Conservation (phyloP, 2,329 filamentous ascomycete genomes). For the Rhynchosporium graminicola region DNA sequence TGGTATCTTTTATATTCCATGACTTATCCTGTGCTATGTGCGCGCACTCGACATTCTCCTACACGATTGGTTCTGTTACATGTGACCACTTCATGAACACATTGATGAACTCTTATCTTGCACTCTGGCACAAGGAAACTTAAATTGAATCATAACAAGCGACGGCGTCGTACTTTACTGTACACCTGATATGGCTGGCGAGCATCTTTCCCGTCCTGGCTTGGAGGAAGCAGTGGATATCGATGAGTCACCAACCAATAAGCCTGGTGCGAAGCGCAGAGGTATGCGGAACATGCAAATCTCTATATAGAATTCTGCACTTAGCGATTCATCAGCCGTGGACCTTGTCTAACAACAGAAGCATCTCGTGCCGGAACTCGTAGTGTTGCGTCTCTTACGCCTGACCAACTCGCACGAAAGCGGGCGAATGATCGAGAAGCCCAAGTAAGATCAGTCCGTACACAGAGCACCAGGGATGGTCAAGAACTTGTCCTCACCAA, state of each 20-base stretch:
- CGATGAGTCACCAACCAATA: conserved; percentile 16
- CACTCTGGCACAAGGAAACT: neutral
- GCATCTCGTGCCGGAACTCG: conserved; percentile 55
- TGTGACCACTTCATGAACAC: neutral
- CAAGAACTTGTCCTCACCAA: neutral
- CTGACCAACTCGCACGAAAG: conserved; percentile 85
- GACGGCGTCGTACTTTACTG: neutral
- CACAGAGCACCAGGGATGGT: conserved; percentile 55
- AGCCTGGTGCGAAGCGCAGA: conserved; percentile 33
- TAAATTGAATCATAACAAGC: neutral
- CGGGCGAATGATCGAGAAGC: conserved; percentile 89
- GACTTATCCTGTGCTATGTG: neutral
- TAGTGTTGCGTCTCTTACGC: conserved; percentile 83
- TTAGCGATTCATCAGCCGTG: too few relatives aligned
- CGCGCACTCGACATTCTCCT: neutral
- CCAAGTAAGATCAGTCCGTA: conserved; percentile 48
- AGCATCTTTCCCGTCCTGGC: conserved; percentile 14
- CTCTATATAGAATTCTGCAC: neutral
- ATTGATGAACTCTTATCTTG: neutral
- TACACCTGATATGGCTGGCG: conserved; percentile 24
- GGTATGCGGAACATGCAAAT: conserved; percentile 27
- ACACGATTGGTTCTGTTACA: neutral
- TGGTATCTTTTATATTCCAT: neutral
- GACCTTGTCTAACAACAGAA: conserved; percentile 28
- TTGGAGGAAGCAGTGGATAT: conserved; percentile 15